Evolutionary conservation across 352 stramenopile species (phyloP), one percentile per base, ranked within the genome.

Genomic region (Phytophthora ohioensis): DNA sequence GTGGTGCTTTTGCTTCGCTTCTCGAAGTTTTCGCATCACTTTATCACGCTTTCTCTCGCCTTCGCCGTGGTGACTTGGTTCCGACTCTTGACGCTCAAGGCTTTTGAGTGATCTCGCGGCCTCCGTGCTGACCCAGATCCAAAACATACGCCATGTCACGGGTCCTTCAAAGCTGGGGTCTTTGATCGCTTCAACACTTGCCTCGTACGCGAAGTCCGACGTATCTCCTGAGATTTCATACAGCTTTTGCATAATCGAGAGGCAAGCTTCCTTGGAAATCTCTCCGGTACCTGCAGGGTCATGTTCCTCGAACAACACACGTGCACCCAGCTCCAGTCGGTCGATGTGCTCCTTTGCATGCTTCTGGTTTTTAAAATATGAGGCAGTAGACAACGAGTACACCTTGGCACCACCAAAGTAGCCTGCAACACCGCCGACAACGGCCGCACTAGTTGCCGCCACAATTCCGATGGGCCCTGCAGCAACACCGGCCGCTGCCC

Each of bases 281-380:
- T 83, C 63, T 2, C 88, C 88, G 1, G 69, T 77, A 11, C 76
- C 84, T 13, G 57, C 61, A 0, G 78, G 81, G 45, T 96, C 88
- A 64, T 91, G 88, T 67, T 96, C 87, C 62, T 91, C 90, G 42
- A 96, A 96, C 48, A 96, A 71, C n/a, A 96, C 86, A 12, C 88
- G 83, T 12, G 88, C 87, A 10, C 88, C 88, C 13, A 94, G 61
- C 52, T 94, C 87, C 5, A 96, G 61, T 3, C 85, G 76, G 51
- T 96, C 87, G 45, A 96, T 94, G 49, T 96, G 85, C 47, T 93
- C 88, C 41, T 82, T 92, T 12, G 88, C 87, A 34, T 89, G 79
- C 51, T 84, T 80, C 39, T 94, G 85, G 38, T 71, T 91, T 38
- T 81, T 81, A 39, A 96, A 96, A 38, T 96, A 93, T 12, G 76